Percentiles rank a stretch among this genome's conserved stretches.
Conservation (phyloP, 345 rosid species). For the Euphorbia lathyris region DNA sequence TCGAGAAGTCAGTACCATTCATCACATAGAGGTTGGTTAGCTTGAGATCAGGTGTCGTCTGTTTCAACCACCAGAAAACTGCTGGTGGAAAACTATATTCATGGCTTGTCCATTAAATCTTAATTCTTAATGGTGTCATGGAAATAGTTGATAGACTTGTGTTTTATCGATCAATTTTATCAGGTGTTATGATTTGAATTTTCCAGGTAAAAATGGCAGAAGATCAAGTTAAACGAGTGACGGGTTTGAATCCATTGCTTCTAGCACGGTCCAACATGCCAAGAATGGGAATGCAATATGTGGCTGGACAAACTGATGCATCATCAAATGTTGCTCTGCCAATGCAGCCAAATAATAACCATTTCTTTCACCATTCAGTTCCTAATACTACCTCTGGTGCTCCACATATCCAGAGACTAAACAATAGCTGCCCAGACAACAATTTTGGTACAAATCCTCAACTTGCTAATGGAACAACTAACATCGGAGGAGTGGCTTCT, state of each 20-base stretch:
- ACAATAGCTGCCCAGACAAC: slow-evolving; percentile 23
- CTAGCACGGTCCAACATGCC: slow-evolving; percentile 45
- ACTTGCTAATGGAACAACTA: slow-evolving; percentile 16
- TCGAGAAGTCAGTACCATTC: not conserved
- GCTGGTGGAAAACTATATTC: not conserved
- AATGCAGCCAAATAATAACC: slow-evolving; percentile 36
- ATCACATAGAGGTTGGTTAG: not conserved
- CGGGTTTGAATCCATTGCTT: slow-evolving; percentile 75
- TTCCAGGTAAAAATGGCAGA: slow-evolving; percentile 98
- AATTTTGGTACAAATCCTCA: slow-evolving; percentile 8
- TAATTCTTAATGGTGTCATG: not conserved
- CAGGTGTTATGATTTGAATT: slow-evolving; percentile 19
- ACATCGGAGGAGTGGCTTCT: slow-evolving; percentile 20
- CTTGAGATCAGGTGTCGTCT: not conserved
- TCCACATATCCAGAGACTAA: slow-evolving; percentile 33
- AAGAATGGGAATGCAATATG: slow-evolving; percentile 17
- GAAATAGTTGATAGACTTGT: slow-evolving; percentile 4
- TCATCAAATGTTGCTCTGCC: slow-evolving; percentile 15
- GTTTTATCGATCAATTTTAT: slow-evolving; percentile 13
- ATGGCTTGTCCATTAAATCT: not conserved
- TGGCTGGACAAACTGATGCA: slow-evolving; percentile 15
- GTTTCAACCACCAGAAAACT: not conserved
- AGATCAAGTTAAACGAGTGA: slow-evolving; percentile 85
- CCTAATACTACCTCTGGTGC: slow-evolving; percentile 28
- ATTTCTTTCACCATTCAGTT: slow-evolving; percentile 41